Percentiles rank a stretch among this genome's conserved stretches.
Conservation (phyloP, 2,329 filamentous ascomycete species). For the Pezicula radicicola region DNA sequence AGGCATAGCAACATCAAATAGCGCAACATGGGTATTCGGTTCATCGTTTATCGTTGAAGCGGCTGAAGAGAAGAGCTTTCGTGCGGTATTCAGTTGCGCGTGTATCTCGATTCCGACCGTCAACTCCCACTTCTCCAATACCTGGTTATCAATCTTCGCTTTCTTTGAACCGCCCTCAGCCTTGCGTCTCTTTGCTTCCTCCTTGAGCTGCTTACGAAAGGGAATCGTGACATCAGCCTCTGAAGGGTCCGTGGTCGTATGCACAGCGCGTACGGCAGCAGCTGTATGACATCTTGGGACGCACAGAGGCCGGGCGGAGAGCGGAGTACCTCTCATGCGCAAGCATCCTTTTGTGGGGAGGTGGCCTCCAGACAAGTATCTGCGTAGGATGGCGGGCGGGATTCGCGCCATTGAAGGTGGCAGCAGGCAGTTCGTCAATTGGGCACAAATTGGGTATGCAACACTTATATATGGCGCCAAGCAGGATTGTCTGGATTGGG, state of each 20-base stretch:
- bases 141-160: constrained; percentile 33
- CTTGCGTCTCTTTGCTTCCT: constrained; percentile 55
- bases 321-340: constrained; percentile 7
- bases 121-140: constrained; percentile 71
- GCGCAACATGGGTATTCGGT: constrained; percentile 83
- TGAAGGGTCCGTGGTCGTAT: constrained; percentile 9
- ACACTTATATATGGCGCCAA: constrained; percentile 6
- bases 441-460: background rate
- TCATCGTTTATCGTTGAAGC: constrained; percentile 60
- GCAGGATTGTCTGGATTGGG: background rate
- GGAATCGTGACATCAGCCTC: constrained; percentile 33
- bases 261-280: constrained; percentile 10
- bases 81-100: constrained; percentile 84
- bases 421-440: constrained; percentile 1
- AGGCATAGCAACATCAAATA: constrained; percentile 86
- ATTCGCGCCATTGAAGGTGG: constrained; percentile 23
- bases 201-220: constrained; percentile 70
- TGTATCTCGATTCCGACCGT: constrained; percentile 98
- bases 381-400: constrained; percentile 21
- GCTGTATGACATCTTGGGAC: constrained; percentile 3
- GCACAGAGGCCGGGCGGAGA: constrained; percentile 9
- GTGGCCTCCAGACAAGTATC: constrained; percentile 26
- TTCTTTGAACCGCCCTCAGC: constrained; percentile 28
- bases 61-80: constrained; percentile 85
- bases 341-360: constrained; percentile 23